Base-by-base conservation (phyloP, 2,329 filamentous ascomycete genomes). In the Aspergillus sojae region DNA sequence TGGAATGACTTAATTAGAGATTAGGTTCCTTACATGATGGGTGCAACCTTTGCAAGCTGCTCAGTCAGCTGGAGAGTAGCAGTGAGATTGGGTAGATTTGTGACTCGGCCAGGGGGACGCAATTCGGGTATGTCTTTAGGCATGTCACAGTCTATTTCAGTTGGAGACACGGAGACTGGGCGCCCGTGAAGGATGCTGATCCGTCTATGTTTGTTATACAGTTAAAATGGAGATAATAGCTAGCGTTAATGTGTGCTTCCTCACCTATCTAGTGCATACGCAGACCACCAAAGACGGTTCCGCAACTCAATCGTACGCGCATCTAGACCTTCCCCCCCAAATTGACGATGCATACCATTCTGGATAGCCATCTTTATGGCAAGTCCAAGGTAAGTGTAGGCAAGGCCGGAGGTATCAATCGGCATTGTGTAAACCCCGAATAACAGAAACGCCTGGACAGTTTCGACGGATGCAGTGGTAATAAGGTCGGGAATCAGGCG, bases 201-300 rank as follows among this genome's bases (percentile, higher is more conserved):
- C 48, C 82, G 80, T 64, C 82, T 84, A 45, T 36, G 19, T 50
- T 14, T 28, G 23, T 16, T 19, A 9, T 19, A 32, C 26, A 11
- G 46, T 50, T 50, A 50, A 26, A 23, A 50, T 16, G 9, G 26
- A 4, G 14, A 30, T 30, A 12, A 16, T 5, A n/a, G 14, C 26
- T 4, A 50, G 23, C 6, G 26, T 19, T 19, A 9, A 3, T 50
- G 14, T 19, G 10, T n/a, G 19, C 12, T 45, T 11, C 60, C 71
- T 26, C 71, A 84, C 82, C 80, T 83, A 67, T 86, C 84, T 16
- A 83, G 78, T 0, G 82, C 82, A 65, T 84, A 85, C 1, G 78
- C 79, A 3, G 82, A 83, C 84, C 84, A 85, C 79, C 83, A 85
- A 16, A 85, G 79, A 4, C 83, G 77, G 67, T 84, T 85, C 30